Percentiles rank a stretch among this genome's conserved stretches.
These are phyloP conservation scores for Plectranthus barbatus DNA, from an alignment of 257 asterid species.

Conservation along the genomic window DNA sequence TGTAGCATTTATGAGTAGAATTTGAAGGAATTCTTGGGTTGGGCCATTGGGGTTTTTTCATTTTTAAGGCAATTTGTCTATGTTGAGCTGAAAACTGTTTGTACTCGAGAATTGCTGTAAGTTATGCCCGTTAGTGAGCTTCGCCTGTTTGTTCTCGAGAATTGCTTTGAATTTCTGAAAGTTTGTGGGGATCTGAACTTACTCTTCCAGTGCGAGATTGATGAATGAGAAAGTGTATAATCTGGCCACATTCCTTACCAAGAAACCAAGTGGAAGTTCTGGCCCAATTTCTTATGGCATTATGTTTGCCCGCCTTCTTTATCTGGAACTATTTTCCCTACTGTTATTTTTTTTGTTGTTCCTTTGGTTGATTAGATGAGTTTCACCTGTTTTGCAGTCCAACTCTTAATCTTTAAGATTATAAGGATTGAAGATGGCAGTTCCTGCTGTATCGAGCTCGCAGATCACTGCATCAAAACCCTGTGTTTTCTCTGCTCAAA, in stretches of 20 bases:
- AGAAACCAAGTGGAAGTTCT: too few relatives aligned
- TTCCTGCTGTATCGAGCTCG: slow-evolving; percentile 52
- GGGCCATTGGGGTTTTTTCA: neutral
- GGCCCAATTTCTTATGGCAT: too few relatives aligned
- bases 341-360: too few relatives aligned
- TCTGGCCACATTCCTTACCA: too few relatives aligned
- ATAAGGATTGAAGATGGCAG: slow-evolving; percentile 44
- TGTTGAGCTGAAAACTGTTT: neutral
- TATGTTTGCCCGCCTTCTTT: too few relatives aligned
- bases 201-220: too few relatives aligned
- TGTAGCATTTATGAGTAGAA: neutral
- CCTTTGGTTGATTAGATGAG: neutral
- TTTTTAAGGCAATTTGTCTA: neutral
- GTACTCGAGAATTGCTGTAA: neutral
- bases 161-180: neutral
- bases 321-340: too few relatives aligned
- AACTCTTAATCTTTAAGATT: slow-evolving; percentile 4
- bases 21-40: neutral
- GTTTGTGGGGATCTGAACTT: too few relatives aligned
- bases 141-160: neutral
- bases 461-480: slow-evolving; percentile 50
- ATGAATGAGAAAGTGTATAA: too few relatives aligned
- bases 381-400: slow-evolving; percentile 16
- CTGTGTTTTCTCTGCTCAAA: slow-evolving; percentile 36
- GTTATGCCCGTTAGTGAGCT: neutral